Evolutionary conservation across 148 eudicot species (phyloP).

Genomic region (Fagopyrum tataricum): DNA sequence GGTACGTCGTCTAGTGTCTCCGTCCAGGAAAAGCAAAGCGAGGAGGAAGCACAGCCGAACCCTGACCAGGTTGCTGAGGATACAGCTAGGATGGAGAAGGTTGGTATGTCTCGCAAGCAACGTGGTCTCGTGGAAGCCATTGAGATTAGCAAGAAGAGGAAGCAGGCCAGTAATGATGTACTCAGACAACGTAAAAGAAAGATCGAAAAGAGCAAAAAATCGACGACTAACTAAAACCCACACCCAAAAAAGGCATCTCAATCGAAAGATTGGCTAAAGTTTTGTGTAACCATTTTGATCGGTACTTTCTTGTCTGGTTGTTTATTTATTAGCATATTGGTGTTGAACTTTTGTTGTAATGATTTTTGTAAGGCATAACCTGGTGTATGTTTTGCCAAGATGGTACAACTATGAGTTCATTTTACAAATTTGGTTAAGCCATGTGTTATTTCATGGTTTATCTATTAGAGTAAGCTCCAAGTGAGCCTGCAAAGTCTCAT

Average conservation of each 20-base stretch:
- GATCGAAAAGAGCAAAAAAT: conserved; percentile 11
- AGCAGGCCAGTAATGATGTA: conserved; percentile 23
- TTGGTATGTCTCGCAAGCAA: conserved; percentile 46
- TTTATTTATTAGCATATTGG: too few species aligned
- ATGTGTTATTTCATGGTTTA: too few species aligned
- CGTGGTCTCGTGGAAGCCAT: conserved; percentile 51
- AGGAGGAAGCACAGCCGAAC: conserved; percentile 23
- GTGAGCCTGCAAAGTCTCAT: too few species aligned
- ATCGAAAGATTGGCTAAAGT: not conserved
- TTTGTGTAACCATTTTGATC: not conserved
- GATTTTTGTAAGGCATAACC: too few species aligned
- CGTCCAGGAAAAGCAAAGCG: conserved; percentile 14
- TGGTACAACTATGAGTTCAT: too few species aligned
- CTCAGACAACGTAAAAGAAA: conserved; percentile 48
- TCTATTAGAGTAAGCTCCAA: too few species aligned
- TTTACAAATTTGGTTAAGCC: too few species aligned
- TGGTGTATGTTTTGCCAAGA: too few species aligned
- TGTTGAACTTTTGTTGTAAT: too few species aligned
- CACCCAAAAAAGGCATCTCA: not conserved
- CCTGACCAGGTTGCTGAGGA: conserved; percentile 33
- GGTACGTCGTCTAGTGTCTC: conserved; percentile 1
- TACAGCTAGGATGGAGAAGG: conserved; percentile 34
- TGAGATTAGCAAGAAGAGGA: conserved; percentile 38
- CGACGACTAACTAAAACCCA: not conserved
- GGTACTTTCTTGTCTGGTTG: too few species aligned